Evolutionary conservation across 257 asterid genomes (phyloP), one percentile per base, ranked within the genome.

Genomic region (Eustoma russellianum): DNA sequence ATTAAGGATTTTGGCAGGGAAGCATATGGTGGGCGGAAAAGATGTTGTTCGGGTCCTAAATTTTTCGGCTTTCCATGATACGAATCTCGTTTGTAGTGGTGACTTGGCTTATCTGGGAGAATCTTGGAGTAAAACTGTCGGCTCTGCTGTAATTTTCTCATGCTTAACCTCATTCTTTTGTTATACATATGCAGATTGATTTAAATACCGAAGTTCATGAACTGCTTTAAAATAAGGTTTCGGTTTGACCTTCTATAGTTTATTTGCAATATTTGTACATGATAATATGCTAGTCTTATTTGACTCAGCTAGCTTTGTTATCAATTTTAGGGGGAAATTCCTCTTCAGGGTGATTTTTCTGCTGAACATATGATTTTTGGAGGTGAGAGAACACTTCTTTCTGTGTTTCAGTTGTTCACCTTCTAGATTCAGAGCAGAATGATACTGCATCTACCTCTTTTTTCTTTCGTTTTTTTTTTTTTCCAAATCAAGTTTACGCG

Each of bases 341-440:
- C 98, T 44, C 98, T 91, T 63, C 98, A 91, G 65, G 98, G 98
- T 44, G 98, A 91, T 70, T 91, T 91, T 78, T 91, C 96, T 10
- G 98, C 98, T 0, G 94, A 91, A 55, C 98, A 87, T 77, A 91
- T 91, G 98, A 91, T 91, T 66, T 85, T 82, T 73, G 97, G 98
- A 77, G 98, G 98, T 91, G 46, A 53, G 63, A 46, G 33, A 41
- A 40, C 12, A 4, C 12, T 5, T 7, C 12, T 38, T 38, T 38
- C 12, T 38, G 43, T 6, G 12, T 38, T 5, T 11, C 28, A 19
- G 6, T 38, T 6, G 43, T 38, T 38, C 43, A 6, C 43, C 6
- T 38, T 38, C 43, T 11, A 8, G 43, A 38, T 3, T 2, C 8
- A 11, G 2, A 6, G 12, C 11, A 38, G 43, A 38, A 38, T 38